These are phyloP conservation scores for Globisporangium sylvaticum DNA, from an alignment of 352 stramenopile genomes.

Conservation along the genomic window DNA sequence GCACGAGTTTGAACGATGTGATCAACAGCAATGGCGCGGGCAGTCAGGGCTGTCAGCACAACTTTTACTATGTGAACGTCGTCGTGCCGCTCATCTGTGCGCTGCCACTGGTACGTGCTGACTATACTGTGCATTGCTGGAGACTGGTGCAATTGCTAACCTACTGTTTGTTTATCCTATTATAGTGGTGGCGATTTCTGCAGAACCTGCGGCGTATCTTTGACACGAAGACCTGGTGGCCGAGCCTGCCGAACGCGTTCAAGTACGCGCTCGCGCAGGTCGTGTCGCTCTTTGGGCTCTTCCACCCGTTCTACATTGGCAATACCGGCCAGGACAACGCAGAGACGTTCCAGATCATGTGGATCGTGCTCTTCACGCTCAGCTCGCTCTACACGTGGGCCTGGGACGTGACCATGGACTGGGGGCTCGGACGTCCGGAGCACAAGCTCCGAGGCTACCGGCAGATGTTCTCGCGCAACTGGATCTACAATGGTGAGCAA, in stretches of 20 bases:
- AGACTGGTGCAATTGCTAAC: background rate
- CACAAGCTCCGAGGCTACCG: conserved; percentile 74
- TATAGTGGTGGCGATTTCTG: conserved; percentile 93
- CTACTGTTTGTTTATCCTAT: background rate
- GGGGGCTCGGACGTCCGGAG: conserved; percentile 75
- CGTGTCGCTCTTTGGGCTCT: conserved; percentile 81
- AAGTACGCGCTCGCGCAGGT: conserved; percentile 92
- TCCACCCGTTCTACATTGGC: conserved; percentile 73
- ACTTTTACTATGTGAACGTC: conserved; percentile 93
- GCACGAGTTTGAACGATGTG: conserved; percentile 1
- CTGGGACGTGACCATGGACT: conserved; percentile 88
- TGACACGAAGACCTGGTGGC: conserved; percentile 94
- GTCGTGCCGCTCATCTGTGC: conserved; percentile 94
- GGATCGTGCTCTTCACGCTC: conserved; percentile 76
- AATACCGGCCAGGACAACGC: conserved; percentile 17
- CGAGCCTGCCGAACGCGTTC: conserved; percentile 93
- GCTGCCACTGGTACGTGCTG: conserved; percentile 70
- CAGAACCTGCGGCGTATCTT: conserved; percentile 94
- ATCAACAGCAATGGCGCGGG: conserved; percentile 13
- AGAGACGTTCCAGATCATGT: conserved; percentile 53
- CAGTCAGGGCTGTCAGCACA: conserved; percentile 35
- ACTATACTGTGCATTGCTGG: background rate
- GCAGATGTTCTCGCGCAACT: conserved; percentile 82
- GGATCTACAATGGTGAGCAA: conserved; percentile 62
- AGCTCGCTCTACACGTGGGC: conserved; percentile 80